These are phyloP conservation scores for Fusarium citri DNA, from an alignment of 2,329 filamentous ascomycete genomes.

Conservation along the genomic window DNA sequence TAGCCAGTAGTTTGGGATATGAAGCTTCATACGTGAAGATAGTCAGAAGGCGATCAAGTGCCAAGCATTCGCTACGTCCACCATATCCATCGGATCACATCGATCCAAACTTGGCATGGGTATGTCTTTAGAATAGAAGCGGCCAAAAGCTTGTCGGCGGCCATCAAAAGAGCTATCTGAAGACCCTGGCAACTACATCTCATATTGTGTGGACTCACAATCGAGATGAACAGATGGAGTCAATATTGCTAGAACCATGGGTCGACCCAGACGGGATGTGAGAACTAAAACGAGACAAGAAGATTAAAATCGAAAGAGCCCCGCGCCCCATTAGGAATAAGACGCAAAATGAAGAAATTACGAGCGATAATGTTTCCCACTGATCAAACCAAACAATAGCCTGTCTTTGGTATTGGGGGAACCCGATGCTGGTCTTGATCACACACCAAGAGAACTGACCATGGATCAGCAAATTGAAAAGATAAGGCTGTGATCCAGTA, in stretches of 20 bases:
- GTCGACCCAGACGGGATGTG: not conserved
- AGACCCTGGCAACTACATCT: slow-evolving; percentile 12
- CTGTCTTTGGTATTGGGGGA: not conserved
- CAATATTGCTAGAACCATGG: slow-evolving; percentile 14
- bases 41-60: not conserved
- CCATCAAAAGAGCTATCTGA: slow-evolving; percentile 1
- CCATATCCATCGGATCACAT: slow-evolving; percentile 13
- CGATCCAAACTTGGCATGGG: slow-evolving; percentile 23
- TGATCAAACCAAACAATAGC: not conserved
- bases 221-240: slow-evolving; percentile 13
- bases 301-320: slow-evolving; percentile 3
- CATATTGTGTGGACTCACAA: slow-evolving; percentile 19
- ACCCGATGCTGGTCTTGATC: slow-evolving; percentile 6
- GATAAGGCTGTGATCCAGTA: slow-evolving; percentile 39
- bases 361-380: not conserved
- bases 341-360: slow-evolving; percentile 18
- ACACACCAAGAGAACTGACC: not conserved
- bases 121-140: not conserved
- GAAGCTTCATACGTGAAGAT: not conserved
- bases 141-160: slow-evolving; percentile 33
- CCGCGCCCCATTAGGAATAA: not conserved
- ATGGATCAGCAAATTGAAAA: not conserved
- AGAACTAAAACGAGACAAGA: slow-evolving; percentile 8
- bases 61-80: slow-evolving; percentile 26
- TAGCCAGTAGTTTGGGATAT: not conserved